Conservation (phyloP, 2,329 filamentous ascomycete species). For the Exserohilum rostratum region DNA sequence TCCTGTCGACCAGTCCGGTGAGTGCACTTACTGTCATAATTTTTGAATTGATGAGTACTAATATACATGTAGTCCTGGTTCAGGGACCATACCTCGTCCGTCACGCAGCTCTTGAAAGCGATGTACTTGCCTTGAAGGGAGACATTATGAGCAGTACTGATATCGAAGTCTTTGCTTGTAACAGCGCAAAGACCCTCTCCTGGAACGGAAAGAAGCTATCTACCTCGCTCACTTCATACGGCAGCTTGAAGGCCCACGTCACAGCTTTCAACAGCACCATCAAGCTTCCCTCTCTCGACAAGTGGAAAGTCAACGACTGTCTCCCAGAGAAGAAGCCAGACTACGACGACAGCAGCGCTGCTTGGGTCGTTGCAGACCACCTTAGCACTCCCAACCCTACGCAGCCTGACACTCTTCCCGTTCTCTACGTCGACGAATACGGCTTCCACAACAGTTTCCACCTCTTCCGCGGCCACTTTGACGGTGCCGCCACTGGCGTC, state of each 20-base stretch:
- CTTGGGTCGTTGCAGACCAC: conserved; percentile 53
- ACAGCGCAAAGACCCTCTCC: conserved; percentile 33
- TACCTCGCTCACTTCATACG: conserved; percentile 43
- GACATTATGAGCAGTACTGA: conserved; percentile 43
- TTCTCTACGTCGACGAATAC: conserved; percentile 52
- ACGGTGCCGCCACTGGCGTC: conserved; percentile 49
- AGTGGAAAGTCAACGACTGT: conserved; percentile 57
- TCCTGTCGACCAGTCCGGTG: conserved; percentile 44
- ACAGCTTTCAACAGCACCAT: conserved; percentile 31
- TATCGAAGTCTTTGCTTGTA: conserved; percentile 48
- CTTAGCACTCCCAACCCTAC: conserved; percentile 47
- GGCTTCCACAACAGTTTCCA: conserved; percentile 52
- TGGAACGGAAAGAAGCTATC: conserved; percentile 48
- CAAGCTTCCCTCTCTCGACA: conserved; percentile 50
- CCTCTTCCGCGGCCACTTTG: conserved; percentile 52
- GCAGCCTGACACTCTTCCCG: conserved; percentile 47
- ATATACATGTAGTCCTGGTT: conserved; percentile 38
- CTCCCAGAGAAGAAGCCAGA: conserved; percentile 55
- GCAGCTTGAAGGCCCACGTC: conserved; percentile 44
- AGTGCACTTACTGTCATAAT: not conserved
- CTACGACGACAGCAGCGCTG: conserved; percentile 53
- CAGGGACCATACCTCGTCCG: conserved; percentile 52
- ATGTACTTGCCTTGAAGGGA: conserved; percentile 42
- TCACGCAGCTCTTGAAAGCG: conserved; percentile 28
- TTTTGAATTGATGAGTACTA: conserved; percentile 4